Evolutionary conservation across 1,139 yeast genomes (phyloP), one percentile per base, ranked within the genome.

Genomic region (Yamadazyma membranifaciens): DNA sequence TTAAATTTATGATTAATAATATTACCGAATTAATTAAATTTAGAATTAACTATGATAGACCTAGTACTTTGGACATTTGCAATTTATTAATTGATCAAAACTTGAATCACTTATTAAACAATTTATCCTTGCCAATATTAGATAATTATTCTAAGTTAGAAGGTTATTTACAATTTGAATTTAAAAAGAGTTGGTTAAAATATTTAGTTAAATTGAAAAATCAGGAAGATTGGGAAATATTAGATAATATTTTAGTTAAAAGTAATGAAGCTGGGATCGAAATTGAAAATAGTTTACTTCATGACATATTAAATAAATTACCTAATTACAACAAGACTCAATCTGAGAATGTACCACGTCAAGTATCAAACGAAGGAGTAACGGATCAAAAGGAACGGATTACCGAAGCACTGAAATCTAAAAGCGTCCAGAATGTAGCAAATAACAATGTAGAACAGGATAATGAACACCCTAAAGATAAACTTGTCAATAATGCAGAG

Each of bases 1-100:
- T 50, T 37, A 51, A 50, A 2, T 54, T 50, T 34, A 55, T 71
- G 38, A 61, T 59, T 39, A 56, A 55, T 26, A 52, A 57, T 31
- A 47, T 61, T 0, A 42, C 55, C 17, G 47, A 53, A 3, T 42
- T 56, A 6, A 50, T 65, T 7, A 22, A 45, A 3, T 25, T 36
- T 4, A 31, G 33, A 31, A 31, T 31, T 16, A 14, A 9, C 17
- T n/a, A 14, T 6, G 16, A 31, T 14, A 15, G 6, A n/a, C n/a
- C 16, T 7, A 14, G 17, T 14, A 57, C 59, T 33, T 37, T 53
- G 14, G 59, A 52, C 0, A 35, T 64, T 20, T 20, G 24, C 7
- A 20, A 20, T 20, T 20, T 55, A 34, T 47, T 67, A 30, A 44
- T 60, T 9, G 58, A 53, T 5, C 52, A 50, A 24, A 43, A 47